phyloP scores from a whole-genome alignment of 2,329 filamentous ascomycete species.

The Nemania sp. region DNA sequence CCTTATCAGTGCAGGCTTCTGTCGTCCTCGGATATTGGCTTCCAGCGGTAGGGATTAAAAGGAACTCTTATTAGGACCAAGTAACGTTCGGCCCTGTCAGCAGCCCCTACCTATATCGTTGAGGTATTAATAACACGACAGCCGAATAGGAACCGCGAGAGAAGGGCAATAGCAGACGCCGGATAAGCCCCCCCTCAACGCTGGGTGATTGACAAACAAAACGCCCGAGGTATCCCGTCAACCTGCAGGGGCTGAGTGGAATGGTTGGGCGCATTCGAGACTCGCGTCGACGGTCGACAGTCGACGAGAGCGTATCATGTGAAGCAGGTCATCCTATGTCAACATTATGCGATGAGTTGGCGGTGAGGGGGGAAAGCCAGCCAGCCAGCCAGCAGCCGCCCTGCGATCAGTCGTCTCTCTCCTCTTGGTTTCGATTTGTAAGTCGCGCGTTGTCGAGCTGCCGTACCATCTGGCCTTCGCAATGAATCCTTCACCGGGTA shows the following conservation, averaged over 20 bases:
- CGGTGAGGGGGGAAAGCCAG: slow-evolving; percentile 25
- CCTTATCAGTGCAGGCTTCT: slow-evolving; percentile 29
- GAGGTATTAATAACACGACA: slow-evolving; percentile 36
- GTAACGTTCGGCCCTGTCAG: slow-evolving; percentile 28
- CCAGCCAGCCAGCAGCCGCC: background rate
- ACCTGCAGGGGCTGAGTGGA: slow-evolving; percentile 33
- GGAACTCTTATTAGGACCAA: slow-evolving; percentile 28
- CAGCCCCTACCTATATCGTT: slow-evolving; percentile 37
- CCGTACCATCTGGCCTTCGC: slow-evolving; percentile 13
- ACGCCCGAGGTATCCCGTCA: slow-evolving; percentile 18
- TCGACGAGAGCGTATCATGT: slow-evolving; percentile 32
- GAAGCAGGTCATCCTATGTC: slow-evolving; percentile 24
- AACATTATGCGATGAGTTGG: slow-evolving; percentile 34
- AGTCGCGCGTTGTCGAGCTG: slow-evolving; percentile 29
- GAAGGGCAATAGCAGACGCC: slow-evolving; percentile 26
- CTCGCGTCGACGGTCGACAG: slow-evolving; percentile 23
- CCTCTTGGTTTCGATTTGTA: slow-evolving; percentile 28
- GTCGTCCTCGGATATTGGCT: slow-evolving; percentile 27
- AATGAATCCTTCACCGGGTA: slow-evolving; percentile 13
- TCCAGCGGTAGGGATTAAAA: slow-evolving; percentile 29
- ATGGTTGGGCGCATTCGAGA: slow-evolving; percentile 27
- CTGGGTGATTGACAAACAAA: slow-evolving; percentile 21
- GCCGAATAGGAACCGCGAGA: slow-evolving; percentile 24
- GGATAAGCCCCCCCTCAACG: slow-evolving; percentile 28
- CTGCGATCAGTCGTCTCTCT: slow-evolving; percentile 14